Base-by-base conservation (phyloP, 306 rosid species). In the Gynostemma pentaphyllum region DNA sequence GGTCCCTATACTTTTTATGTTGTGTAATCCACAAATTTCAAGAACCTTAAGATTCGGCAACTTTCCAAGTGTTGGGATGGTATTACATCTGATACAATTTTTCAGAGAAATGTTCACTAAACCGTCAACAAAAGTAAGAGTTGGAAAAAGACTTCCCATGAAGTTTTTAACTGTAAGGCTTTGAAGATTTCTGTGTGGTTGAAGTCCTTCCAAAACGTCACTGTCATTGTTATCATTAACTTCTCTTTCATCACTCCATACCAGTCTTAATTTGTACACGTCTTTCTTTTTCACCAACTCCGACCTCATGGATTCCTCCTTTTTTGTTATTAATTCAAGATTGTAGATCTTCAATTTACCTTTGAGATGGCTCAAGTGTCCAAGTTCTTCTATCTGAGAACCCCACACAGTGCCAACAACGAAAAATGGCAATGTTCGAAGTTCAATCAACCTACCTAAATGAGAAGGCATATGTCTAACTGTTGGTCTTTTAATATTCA, bases 371-470 rank as follows among this genome's bases (percentile, higher is more conserved):
- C 28, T 65, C 45, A 65, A 34, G 29, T 28, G 30, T 30, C 69
- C 69, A 16, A 65, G 56, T 57, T 45, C 69, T 32, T 47, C 57
- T 16, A 65, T 47, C 18, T 29, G 45, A 18, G 7, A 49, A 21
- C 69, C 69, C 30, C 12, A 21, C 45, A 46, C 42, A 2, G 11
- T 30, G 13, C 69, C 46, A 1, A 65, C 46, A 32, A 30, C 59
- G 47, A 45, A 65, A 46, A 65, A 65, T 19, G 69, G 56, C 46
- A 47, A 30, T 9, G 69, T 44, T 30, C 47, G 69, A 65, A 65
- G 69, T 34, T 26, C 42, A 12, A 34, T 37, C 45, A 65, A 48
- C 21, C 45, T 30, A 14, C 69, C 59, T n/a, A 65, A 9, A 46
- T 65, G 12, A 5, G 45, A 18, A 10, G 69, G 69, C 54, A 65